Conservation (phyloP, 306 rosid species). For the Delonix regia region DNA sequence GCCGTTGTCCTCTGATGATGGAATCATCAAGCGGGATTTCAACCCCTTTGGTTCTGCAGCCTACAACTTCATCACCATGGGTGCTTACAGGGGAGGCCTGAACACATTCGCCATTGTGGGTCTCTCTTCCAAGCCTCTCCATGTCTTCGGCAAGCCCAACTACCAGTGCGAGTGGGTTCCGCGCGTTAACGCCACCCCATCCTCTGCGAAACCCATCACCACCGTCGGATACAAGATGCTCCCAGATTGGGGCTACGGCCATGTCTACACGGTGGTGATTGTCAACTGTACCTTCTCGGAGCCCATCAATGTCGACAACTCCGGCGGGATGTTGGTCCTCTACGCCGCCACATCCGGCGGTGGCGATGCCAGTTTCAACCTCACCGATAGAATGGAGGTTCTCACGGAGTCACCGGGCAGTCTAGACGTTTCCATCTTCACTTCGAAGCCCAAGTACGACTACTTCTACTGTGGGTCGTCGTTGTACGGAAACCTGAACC, state of each 20-base stretch:
- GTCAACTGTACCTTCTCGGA: conserved; percentile 67
- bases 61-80: conserved; percentile 67
- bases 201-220: conserved; percentile 24
- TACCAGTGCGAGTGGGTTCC: conserved; percentile 66
- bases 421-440: conserved; percentile 37
- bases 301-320: conserved; percentile 52
- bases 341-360: conserved; percentile 57
- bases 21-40: conserved; percentile 50
- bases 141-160: conserved; percentile 50
- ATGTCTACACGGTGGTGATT: conserved; percentile 64
- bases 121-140: conserved; percentile 68
- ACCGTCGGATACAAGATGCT: conserved; percentile 56
- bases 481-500: conserved; percentile 57
- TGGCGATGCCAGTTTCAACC: conserved; percentile 53
- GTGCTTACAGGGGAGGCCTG: conserved; percentile 68
- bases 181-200: conserved; percentile 14
- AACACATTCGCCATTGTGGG: conserved; percentile 64
- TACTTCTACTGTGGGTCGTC: conserved; percentile 66
- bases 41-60: conserved; percentile 58
- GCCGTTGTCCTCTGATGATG: conserved; percentile 23
- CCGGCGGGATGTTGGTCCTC: conserved; percentile 58
- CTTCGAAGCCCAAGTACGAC: conserved; percentile 54
- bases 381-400: conserved; percentile 53
- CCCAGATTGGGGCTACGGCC: conserved; percentile 77
- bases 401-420: conserved; percentile 49